Conservation (phyloP, 2,329 filamentous ascomycete genomes). For the Didymella pinodella region DNA sequence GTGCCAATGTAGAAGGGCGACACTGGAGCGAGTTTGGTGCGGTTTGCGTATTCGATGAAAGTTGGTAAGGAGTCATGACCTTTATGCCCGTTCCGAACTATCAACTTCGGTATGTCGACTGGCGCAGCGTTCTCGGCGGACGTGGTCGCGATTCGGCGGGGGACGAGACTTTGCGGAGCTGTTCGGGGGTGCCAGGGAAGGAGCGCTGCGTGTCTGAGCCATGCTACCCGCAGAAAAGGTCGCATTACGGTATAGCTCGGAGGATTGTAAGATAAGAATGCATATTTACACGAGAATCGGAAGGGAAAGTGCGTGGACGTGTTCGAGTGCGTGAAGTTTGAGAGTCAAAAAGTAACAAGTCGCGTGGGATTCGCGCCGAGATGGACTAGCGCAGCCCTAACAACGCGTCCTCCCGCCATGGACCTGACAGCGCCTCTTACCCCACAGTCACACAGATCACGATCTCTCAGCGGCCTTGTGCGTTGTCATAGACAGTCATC, state of each 20-base stretch:
- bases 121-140: constrained; percentile 35
- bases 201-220: constrained; percentile 28
- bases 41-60: constrained; percentile 70
- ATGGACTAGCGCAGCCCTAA: constrained; percentile 32
- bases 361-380: constrained; percentile 35
- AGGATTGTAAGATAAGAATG: constrained; percentile 3
- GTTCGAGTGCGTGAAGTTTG: not conserved
- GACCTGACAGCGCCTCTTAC: constrained; percentile 6
- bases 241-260: constrained; percentile 37
- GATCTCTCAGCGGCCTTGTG: not conserved
- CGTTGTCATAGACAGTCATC: no score
- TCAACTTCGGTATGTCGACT: constrained; percentile 38
- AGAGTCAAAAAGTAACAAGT: constrained; percentile 15
- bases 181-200: constrained; percentile 34
- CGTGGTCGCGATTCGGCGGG: constrained; percentile 41
- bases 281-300: constrained; percentile 36
- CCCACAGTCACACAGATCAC: constrained; percentile 4
- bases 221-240: constrained; percentile 34
- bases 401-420: constrained; percentile 11
- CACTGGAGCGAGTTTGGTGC: constrained; percentile 61
- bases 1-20: constrained; percentile 75
- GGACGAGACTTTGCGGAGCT: constrained; percentile 33
- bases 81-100: constrained; percentile 40
- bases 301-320: constrained; percentile 3
- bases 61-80: constrained; percentile 70